phyloP scores from a whole-genome alignment of 495 filamentous ascomycete genomes.

The Glutinoglossum americanum region DNA sequence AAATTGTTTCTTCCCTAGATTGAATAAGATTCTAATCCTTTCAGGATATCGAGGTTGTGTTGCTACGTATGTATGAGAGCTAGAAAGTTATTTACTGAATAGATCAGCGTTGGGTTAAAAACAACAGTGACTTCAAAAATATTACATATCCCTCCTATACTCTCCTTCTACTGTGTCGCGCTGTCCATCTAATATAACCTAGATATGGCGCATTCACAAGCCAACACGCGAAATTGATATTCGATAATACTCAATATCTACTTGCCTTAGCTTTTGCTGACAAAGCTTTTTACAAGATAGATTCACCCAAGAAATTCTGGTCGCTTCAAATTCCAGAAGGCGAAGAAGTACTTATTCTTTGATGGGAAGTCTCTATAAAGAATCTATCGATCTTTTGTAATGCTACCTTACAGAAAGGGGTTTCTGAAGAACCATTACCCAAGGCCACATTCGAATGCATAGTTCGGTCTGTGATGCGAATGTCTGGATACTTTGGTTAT shows the following conservation, averaged over 20 bases:
- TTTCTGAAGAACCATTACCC: not conserved
- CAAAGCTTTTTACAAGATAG: conserved; percentile 1
- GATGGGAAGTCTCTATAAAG: not conserved
- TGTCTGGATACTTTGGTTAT: conserved; percentile 4
- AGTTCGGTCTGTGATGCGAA: conserved; percentile 1
- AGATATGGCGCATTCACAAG: conserved; percentile 1
- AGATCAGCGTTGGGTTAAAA: not conserved
- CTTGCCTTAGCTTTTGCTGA: conserved; percentile 3
- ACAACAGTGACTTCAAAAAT: not conserved
- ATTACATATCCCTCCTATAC: not conserved
- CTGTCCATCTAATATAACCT: not conserved
- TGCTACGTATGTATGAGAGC: not conserved
- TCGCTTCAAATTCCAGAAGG: conserved; percentile 1
- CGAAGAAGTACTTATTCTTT: conserved; percentile 5
- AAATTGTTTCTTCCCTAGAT: not conserved
- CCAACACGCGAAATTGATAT: conserved; percentile 3
- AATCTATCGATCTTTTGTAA: conserved; percentile 3
- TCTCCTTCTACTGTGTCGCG: not conserved
- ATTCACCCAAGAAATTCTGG: not conserved
- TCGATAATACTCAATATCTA: conserved; percentile 4
- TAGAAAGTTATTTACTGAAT: not conserved
- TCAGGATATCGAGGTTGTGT: not conserved
- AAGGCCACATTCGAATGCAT: not conserved
- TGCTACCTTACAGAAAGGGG: not conserved
- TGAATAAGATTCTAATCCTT: not conserved